Evolutionary conservation across 768 basidiomycete genomes (phyloP).

Genomic region (Ramaria rubella): DNA sequence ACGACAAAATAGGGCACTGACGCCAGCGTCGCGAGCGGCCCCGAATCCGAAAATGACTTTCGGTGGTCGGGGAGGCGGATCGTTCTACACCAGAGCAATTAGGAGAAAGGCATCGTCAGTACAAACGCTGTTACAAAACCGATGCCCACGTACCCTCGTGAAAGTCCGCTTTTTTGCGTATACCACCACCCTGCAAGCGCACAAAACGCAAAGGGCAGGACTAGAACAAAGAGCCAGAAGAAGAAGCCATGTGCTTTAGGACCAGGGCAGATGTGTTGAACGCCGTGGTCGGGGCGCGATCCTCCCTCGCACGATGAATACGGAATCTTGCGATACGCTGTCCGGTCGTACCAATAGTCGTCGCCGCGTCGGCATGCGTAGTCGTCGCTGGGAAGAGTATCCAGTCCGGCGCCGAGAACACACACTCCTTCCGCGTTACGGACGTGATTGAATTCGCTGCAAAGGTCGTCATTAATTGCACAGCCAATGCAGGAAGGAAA

Average conservation of each 20-base stretch:
- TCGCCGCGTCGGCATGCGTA: conserved; percentile 30
- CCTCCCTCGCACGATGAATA: conserved; percentile 86
- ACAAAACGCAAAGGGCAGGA: conserved; percentile 74
- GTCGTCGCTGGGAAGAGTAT: conserved; percentile 54
- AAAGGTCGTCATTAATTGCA: background rate
- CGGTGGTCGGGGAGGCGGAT: conserved; percentile 69
- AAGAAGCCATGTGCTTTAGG: conserved; percentile 61
- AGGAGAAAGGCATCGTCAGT: conserved; percentile 13
- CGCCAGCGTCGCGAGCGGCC: conserved; percentile 63
- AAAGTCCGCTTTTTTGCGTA: conserved; percentile 63
- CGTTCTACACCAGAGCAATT: conserved; percentile 49
- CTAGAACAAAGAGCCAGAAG: conserved; percentile 79
- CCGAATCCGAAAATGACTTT: conserved; percentile 33
- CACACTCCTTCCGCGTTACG: conserved; percentile 67
- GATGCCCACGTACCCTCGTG: conserved; percentile 56
- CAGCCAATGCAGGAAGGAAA: background rate
- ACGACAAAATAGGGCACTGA: conserved; percentile 88
- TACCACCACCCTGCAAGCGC: conserved; percentile 77
- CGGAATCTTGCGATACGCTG: conserved; percentile 83
- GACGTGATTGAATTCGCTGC: conserved; percentile 88
- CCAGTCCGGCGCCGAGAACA: conserved; percentile 65
- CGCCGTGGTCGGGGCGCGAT: conserved; percentile 67
- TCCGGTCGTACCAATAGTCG: conserved; percentile 91
- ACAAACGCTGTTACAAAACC: background rate
- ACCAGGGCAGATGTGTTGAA: conserved; percentile 73